These are phyloP conservation scores for Skeletonema grethae DNA, from an alignment of 108 stramenopile species.

Conservation along the genomic window DNA sequence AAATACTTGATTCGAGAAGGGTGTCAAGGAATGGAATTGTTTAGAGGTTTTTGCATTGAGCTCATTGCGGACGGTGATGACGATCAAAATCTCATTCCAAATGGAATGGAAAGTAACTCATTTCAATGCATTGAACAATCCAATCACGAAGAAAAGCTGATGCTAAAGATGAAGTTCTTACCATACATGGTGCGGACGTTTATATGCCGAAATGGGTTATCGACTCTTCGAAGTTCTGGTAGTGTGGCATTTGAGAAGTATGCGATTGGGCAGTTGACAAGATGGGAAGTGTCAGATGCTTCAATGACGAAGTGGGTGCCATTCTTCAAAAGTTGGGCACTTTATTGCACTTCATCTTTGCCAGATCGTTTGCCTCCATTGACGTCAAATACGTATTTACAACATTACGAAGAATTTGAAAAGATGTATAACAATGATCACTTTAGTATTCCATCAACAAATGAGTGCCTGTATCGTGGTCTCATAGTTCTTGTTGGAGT, in stretches of 20 bases:
- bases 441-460: neutral
- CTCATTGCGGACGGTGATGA: constrained; percentile 35
- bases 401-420: constrained; percentile 56
- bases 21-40: constrained; percentile 62
- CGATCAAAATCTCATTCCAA: neutral
- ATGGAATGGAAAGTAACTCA: neutral
- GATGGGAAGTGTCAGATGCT: constrained; percentile 68
- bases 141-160: constrained; percentile 46
- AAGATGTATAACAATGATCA: constrained; percentile 52
- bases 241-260: constrained; percentile 53
- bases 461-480: constrained; percentile 29
- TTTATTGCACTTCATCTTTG: constrained; percentile 41
- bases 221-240: constrained; percentile 47
- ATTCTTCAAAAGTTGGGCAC: constrained; percentile 68
- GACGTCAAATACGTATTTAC: constrained; percentile 45
- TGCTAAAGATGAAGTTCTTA: constrained; percentile 89
- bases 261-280: constrained; percentile 47
- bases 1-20: constrained; percentile 24
- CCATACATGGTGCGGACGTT: constrained; percentile 91
- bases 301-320: constrained; percentile 63
- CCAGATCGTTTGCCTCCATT: constrained; percentile 54
- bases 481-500: constrained; percentile 54
- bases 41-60: constrained; percentile 82
- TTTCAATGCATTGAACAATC: neutral
- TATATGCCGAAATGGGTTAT: constrained; percentile 74